A percentile compares a stretch with the other conserved stretches of the same genome.
Evolutionary conservation across 441 rosid species (phyloP).

Genomic region (Kokia cookei): DNA sequence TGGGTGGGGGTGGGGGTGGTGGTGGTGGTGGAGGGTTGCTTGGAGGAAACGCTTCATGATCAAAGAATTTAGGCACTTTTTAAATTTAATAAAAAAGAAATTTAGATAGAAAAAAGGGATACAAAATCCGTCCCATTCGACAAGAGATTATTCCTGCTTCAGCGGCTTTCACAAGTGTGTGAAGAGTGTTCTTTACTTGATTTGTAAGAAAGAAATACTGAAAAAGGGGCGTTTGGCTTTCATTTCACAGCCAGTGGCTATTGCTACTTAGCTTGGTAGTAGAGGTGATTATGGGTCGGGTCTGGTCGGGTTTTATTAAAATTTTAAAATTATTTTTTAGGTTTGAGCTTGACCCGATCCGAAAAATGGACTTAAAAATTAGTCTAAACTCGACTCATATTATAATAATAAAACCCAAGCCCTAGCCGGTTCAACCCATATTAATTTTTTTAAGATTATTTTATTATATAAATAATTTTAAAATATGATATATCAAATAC

Average conservation of each 20-base stretch:
- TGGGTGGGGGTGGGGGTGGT: not conserved
- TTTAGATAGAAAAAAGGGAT: constrained; percentile 37
- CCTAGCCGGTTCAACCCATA: too few species aligned
- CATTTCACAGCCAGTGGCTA: not conserved
- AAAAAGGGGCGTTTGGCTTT: not conserved
- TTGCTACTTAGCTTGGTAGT: not conserved
- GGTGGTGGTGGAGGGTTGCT: constrained; percentile 31
- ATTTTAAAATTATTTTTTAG: too few species aligned
- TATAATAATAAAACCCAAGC: too few species aligned
- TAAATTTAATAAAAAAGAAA: constrained; percentile 36
- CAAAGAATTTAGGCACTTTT: constrained; percentile 34
- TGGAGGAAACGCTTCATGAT: constrained; percentile 42
- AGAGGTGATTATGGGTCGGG: too few species aligned
- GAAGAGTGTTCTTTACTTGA: constrained; percentile 4
- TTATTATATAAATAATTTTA: too few species aligned
- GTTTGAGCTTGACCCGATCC: too few species aligned
- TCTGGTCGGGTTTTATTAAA: too few species aligned
- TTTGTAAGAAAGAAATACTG: not conserved
- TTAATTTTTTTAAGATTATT: too few species aligned
- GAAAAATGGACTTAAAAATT: too few species aligned
- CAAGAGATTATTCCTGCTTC: not conserved
- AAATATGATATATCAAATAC: too few species aligned
- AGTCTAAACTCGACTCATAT: too few species aligned
- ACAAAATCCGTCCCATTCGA: constrained; percentile 41
- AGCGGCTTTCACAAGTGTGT: not conserved